Evolutionary conservation across 2,329 filamentous ascomycete genomes (phyloP).

Genomic region (Helminthosporium solani): DNA sequence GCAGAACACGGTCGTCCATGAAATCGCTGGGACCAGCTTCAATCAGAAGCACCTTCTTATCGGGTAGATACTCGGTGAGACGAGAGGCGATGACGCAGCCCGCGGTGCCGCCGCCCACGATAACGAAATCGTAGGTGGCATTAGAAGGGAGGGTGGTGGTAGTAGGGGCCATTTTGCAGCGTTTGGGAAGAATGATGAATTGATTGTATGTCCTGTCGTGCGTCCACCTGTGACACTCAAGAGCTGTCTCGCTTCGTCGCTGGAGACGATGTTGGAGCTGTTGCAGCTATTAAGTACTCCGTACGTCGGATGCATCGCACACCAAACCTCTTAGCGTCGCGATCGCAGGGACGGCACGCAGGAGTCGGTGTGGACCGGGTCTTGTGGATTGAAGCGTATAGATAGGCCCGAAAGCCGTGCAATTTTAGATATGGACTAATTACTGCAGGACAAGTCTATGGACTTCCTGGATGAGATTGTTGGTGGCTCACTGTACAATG

Average conservation of each 20-base stretch:
- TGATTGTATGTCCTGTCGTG: slow-evolving; percentile 4
- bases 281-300: slow-evolving; percentile 10
- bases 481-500: too few relatives aligned
- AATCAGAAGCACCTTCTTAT: slow-evolving; percentile 78
- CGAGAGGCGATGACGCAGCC: slow-evolving; percentile 82
- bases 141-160: slow-evolving; percentile 66
- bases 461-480: slow-evolving; percentile 32
- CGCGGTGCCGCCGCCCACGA: slow-evolving; percentile 82
- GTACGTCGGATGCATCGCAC: slow-evolving; percentile 3
- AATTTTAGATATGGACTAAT: slow-evolving; percentile 5
- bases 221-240: not conserved
- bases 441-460: slow-evolving; percentile 29
- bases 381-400: too few relatives aligned
- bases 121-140: slow-evolving; percentile 75
- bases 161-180: slow-evolving; percentile 47
- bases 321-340: not conserved
- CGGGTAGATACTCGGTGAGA: slow-evolving; percentile 77
- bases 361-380: not conserved
- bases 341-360: not conserved
- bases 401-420: not conserved
- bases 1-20: slow-evolving; percentile 81
- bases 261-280: not conserved
- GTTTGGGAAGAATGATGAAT: not conserved
- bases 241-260: too few relatives aligned
- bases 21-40: slow-evolving; percentile 89